Conservation (phyloP, 192 early-diverging fungal species). For the Nowakowskiella sp. region DNA sequence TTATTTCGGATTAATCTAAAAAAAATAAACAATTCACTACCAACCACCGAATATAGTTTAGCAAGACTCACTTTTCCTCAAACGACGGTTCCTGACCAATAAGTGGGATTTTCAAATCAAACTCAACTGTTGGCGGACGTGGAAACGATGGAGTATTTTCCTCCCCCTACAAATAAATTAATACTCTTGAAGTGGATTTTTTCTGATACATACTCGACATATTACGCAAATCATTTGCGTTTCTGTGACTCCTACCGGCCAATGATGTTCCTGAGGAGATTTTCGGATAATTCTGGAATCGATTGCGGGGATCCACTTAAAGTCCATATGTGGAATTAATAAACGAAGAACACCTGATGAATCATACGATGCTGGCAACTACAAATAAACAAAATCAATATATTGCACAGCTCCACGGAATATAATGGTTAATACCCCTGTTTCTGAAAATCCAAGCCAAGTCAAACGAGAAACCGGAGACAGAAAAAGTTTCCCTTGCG, state of each 20-base stretch:
- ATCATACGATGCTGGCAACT: constrained; percentile 72
- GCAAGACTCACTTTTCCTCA: constrained; percentile 30
- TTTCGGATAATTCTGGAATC: constrained; percentile 40
- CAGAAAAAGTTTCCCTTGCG: constrained; percentile 55
- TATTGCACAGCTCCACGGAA: too few species aligned
- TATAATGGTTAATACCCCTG: constrained; percentile 36
- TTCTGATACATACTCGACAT: constrained; percentile 45
- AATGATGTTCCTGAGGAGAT: constrained; percentile 56
- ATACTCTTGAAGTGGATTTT: neutral
- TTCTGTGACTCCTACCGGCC: constrained; percentile 78
- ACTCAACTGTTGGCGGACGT: constrained; percentile 56
- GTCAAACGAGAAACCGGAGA: constrained; percentile 48
- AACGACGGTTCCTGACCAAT: constrained; percentile 38
- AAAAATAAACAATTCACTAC: too few species aligned
- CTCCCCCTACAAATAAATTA: constrained; percentile 25
- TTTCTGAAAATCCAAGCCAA: constrained; percentile 84
- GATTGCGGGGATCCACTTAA: constrained; percentile 75
- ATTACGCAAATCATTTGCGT: constrained; percentile 63
- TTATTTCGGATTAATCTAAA: too few species aligned
- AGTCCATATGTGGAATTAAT: constrained; percentile 60
- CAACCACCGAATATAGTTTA: too few species aligned
- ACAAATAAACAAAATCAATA: constrained; percentile 4
- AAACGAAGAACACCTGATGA: constrained; percentile 67
- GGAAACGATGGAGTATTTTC: constrained; percentile 60
- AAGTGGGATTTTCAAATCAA: constrained; percentile 61